These are phyloP conservation scores for Extremus antarcticus DNA, from an alignment of 495 filamentous ascomycete species.

Conservation along the genomic window DNA sequence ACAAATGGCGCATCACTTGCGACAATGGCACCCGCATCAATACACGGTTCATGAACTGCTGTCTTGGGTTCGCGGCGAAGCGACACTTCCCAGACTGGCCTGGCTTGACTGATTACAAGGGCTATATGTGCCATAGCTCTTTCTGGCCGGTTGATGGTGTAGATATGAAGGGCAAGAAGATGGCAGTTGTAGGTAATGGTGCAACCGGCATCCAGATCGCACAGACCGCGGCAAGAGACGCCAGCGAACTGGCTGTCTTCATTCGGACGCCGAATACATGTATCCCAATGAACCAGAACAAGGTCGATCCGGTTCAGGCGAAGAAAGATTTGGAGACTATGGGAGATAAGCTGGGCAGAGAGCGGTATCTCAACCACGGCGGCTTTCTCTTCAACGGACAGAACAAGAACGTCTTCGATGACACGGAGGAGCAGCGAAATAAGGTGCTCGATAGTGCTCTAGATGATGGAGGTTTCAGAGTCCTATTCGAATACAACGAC, in stretches of 20 bases:
- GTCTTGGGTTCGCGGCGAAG: constrained; percentile 9
- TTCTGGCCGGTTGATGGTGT: constrained; percentile 46
- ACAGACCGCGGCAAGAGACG: constrained; percentile 33
- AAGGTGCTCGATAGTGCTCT: constrained; percentile 37
- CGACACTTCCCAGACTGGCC: constrained; percentile 35
- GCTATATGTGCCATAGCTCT: constrained; percentile 43
- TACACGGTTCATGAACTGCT: constrained; percentile 3
- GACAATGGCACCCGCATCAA: constrained; percentile 10
- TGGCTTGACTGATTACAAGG: constrained; percentile 44
- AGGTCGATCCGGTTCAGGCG: constrained; percentile 16
- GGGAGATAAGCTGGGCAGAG: neutral
- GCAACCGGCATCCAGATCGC: constrained; percentile 37
- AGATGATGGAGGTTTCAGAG: constrained; percentile 38
- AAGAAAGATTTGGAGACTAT: constrained; percentile 4
- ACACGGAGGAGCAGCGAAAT: constrained; percentile 34
- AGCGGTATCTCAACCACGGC: constrained; percentile 6
- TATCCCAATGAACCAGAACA: constrained; percentile 19
- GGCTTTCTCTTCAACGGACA: constrained; percentile 36
- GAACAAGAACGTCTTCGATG: constrained; percentile 35
- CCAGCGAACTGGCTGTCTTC: constrained; percentile 36
- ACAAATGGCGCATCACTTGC: constrained; percentile 17
- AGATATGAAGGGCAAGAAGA: constrained; percentile 39
- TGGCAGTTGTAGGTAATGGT: constrained; percentile 50
- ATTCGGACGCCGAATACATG: constrained; percentile 27
- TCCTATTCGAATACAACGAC: constrained; percentile 41